A percentile compares a stretch with the other conserved stretches of the same genome.
phyloP scores from a whole-genome alignment of 352 stramenopile genomes.

The Phytopythium boreale region DNA sequence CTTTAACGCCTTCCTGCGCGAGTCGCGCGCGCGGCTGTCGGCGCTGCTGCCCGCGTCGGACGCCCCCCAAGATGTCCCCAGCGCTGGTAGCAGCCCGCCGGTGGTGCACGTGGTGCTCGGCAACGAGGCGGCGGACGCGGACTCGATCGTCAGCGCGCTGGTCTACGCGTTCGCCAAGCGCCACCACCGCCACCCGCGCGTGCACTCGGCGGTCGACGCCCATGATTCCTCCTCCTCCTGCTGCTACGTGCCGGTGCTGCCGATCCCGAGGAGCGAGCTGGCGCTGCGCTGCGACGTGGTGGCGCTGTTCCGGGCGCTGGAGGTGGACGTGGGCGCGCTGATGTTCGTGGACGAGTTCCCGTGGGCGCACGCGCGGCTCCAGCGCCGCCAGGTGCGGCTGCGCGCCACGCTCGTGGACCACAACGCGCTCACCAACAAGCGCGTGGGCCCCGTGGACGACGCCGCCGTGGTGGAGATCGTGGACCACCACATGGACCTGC shows the following conservation, averaged over 20 bases:
- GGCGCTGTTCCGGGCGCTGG: conserved; percentile 51
- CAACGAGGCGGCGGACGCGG: conserved; percentile 78
- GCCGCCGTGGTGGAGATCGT: conserved; percentile 65
- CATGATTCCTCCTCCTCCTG: not conserved
- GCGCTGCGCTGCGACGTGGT: conserved; percentile 63
- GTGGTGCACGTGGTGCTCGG: conserved; percentile 64
- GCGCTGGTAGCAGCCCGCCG: not conserved
- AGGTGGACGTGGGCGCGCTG: conserved; percentile 49
- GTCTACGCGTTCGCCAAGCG: conserved; percentile 54
- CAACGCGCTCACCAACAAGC: conserved; percentile 68
- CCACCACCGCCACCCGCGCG: conserved; percentile 3
- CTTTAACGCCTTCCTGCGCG: conserved; percentile 26
- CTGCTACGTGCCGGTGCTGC: conserved; percentile 46
- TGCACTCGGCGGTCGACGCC: not conserved
- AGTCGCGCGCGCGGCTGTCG: conserved; percentile 10
- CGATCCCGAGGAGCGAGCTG: conserved; percentile 61
- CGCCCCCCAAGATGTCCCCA: not conserved
- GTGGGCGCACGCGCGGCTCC: conserved; percentile 29
- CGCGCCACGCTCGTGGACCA: conserved; percentile 68
- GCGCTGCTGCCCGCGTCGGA: not conserved
- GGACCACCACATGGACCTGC: conserved; percentile 75
- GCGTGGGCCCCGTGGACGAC: conserved; percentile 17
- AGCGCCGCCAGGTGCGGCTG: conserved; percentile 9
- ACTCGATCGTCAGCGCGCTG: conserved; percentile 82
- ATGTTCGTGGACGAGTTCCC: conserved; percentile 80